Base-by-base conservation (phyloP, 2,329 filamentous ascomycete species). In the Alternaria sp. region DNA sequence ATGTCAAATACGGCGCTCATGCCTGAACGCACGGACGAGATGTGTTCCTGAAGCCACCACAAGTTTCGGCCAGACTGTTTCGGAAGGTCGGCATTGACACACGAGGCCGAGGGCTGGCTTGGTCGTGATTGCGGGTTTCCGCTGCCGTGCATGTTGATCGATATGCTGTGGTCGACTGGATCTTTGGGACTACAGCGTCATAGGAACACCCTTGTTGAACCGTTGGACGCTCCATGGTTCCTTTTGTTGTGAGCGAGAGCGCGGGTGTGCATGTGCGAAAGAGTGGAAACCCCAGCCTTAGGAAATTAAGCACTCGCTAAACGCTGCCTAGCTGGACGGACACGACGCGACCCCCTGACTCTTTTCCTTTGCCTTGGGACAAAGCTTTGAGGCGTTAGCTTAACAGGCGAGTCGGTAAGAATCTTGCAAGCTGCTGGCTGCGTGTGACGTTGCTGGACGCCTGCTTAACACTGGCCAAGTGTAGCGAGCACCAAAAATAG, bases 351-450 rank as follows among this genome's bases (percentile, higher is more conserved):
- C 60, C 65, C 65, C 68, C 60, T 67, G 58, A 62, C 39, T 52
- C 34, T 55, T 42, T 45, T 24, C 21, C 34, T 48, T 6, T 24
- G 29, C 45, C 17, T 21, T 26, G 40, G 31, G 45, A 55, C 56
- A 63, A 69, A 64, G 62, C 65, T 68, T 66, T 66, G 56, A 45
- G 67, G 65, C 64, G 61, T 66, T 60, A 64, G 61, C 63, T 66
- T 68, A 48, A 58, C 36, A 34, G n/a, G 44, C 36, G 26, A 37
- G 41, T 11, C 40, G 4, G 26, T 3, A 51, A 33, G 39, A 34
- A 17, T 23, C 24, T 31, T 33, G 42, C 54, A 56, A 40, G 37
- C 10, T 40, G 31, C 39, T 33, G 48, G 39, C 33, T 26, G 26
- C 11, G 40, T 29, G 26, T 48, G 50, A 57, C 36, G 42, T 48